Percentiles rank a stretch among this genome's conserved stretches.
Evolutionary conservation across 2,329 filamentous ascomycete genomes (phyloP).

Genomic region (Ophiostoma populinum): DNA sequence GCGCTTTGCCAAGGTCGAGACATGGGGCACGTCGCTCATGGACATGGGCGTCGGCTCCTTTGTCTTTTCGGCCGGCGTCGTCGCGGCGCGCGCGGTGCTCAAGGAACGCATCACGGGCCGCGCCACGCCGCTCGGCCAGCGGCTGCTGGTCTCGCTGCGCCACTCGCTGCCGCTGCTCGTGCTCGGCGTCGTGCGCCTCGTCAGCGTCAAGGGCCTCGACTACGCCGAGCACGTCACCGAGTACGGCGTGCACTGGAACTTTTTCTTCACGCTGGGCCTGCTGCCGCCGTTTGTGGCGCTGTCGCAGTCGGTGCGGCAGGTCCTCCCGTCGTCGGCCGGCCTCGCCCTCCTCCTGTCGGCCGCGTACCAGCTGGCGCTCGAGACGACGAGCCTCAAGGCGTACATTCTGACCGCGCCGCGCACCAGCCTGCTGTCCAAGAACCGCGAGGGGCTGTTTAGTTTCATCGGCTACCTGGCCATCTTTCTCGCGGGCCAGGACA

Average conservation of each 20-base stretch:
- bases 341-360: conserved; percentile 53
- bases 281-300: conserved; percentile 78
- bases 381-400: conserved; percentile 59
- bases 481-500: conserved; percentile 75
- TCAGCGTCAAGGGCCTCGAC: conserved; percentile 83
- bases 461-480: conserved; percentile 90
- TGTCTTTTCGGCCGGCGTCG: conserved; percentile 82
- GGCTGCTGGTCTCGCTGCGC: conserved; percentile 50
- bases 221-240: conserved; percentile 96
- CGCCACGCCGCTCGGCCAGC: conserved; percentile 30
- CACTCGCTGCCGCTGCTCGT: conserved; percentile 71
- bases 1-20: conserved; percentile 93
- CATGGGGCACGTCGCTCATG: conserved; percentile 99
- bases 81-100: conserved; percentile 68
- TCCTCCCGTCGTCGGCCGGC: conserved; percentile 60
- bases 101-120: conserved; percentile 36
- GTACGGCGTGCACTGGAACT: conserved; percentile 98
- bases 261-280: conserved; percentile 89
- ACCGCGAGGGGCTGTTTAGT: conserved; percentile 89
- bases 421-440: conserved; percentile 65
- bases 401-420: conserved; percentile 74
- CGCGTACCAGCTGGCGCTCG: conserved; percentile 58
- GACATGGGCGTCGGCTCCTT: conserved; percentile 95
- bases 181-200: conserved; percentile 63
- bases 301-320: conserved; percentile 52